Evolutionary conservation across 768 basidiomycete genomes (phyloP).

Genomic region (Mycena rosella): DNA sequence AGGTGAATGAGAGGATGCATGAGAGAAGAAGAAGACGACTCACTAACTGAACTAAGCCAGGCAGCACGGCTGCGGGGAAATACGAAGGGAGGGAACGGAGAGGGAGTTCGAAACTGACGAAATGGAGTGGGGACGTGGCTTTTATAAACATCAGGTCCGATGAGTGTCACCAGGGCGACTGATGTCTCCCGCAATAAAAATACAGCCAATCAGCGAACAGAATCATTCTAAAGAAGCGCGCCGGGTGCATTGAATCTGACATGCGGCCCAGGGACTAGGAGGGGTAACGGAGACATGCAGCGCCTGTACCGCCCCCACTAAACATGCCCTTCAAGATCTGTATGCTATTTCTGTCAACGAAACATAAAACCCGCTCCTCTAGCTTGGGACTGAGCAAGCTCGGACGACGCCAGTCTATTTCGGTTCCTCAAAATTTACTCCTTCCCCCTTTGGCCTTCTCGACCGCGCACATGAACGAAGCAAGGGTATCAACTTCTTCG

Average conservation of each 20-base stretch:
- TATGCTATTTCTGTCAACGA: no score
- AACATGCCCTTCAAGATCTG: no score
- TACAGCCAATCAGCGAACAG: conserved; percentile 17
- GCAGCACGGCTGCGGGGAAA: conserved; percentile 69
- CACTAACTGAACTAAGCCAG: conserved; percentile 37
- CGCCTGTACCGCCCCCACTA: no score
- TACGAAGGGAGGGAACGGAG: conserved; percentile 42
- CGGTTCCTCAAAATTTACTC: conserved; percentile 30
- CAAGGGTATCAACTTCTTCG: conserved; percentile 86
- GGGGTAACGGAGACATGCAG: not conserved
- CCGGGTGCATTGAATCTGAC: not conserved
- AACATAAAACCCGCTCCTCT: no score
- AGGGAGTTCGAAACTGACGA: conserved; percentile 39
- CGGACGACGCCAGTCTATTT: not conserved
- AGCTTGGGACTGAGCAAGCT: no score
- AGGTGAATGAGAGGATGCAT: conserved; percentile 25
- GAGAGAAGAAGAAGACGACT: conserved; percentile 32
- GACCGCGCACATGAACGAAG: conserved; percentile 83
- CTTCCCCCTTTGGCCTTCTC: conserved; percentile 66
- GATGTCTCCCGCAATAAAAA: not conserved
- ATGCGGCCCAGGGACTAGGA: not conserved
- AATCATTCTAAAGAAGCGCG: conserved; percentile 9
- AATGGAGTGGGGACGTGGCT: not conserved
- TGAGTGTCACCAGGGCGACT: conserved; percentile 14
- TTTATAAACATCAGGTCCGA: conserved; percentile 34